Evolutionary conservation across 2,329 filamentous ascomycete species (phyloP).

Genomic region (Xylariaceae sp.): DNA sequence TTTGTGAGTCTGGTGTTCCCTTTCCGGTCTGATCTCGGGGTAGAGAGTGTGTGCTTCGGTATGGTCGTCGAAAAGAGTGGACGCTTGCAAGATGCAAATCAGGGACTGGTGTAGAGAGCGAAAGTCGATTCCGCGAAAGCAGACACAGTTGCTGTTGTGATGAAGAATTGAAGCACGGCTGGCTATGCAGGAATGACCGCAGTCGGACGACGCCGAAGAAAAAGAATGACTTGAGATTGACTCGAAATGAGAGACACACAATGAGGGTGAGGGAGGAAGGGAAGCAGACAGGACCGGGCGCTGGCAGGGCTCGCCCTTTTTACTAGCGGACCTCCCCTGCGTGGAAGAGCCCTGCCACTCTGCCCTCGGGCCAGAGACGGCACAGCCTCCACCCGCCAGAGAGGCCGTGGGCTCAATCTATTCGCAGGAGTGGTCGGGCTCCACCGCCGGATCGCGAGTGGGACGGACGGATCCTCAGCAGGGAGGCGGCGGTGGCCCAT

Average conservation of each 20-base stretch:
- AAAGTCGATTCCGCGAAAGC: slow-evolving; percentile 28
- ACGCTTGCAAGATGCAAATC: slow-evolving; percentile 22
- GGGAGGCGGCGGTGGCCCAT: slow-evolving; percentile 3
- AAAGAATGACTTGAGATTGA: slow-evolving; percentile 27
- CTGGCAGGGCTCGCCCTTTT: slow-evolving; percentile 13
- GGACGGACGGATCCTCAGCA: slow-evolving; percentile 3
- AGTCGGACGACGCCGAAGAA: slow-evolving; percentile 23
- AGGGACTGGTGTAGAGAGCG: slow-evolving; percentile 22
- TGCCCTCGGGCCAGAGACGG: slow-evolving; percentile 7
- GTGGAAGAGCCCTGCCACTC: slow-evolving; percentile 6
- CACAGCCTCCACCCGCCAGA: slow-evolving; percentile 6
- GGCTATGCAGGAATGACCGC: slow-evolving; percentile 23
- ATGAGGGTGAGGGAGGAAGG: slow-evolving; percentile 16
- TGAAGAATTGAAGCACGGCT: slow-evolving; percentile 21
- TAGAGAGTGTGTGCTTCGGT: slow-evolving; percentile 20
- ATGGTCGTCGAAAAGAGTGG: slow-evolving; percentile 25
- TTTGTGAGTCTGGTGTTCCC: slow-evolving; percentile 12
- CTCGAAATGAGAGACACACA: slow-evolving; percentile 22
- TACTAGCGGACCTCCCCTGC: slow-evolving; percentile 5
- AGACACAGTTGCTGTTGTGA: slow-evolving; percentile 20
- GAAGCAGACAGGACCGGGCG: slow-evolving; percentile 14
- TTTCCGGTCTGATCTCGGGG: slow-evolving; percentile 18
- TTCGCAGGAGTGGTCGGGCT: slow-evolving; percentile 13
- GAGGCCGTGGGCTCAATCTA: slow-evolving; percentile 10
- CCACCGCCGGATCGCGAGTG: slow-evolving; percentile 10